Base-by-base conservation (phyloP, 1,284 basidiomycete genomes). In the Trametes hirsuta region DNA sequence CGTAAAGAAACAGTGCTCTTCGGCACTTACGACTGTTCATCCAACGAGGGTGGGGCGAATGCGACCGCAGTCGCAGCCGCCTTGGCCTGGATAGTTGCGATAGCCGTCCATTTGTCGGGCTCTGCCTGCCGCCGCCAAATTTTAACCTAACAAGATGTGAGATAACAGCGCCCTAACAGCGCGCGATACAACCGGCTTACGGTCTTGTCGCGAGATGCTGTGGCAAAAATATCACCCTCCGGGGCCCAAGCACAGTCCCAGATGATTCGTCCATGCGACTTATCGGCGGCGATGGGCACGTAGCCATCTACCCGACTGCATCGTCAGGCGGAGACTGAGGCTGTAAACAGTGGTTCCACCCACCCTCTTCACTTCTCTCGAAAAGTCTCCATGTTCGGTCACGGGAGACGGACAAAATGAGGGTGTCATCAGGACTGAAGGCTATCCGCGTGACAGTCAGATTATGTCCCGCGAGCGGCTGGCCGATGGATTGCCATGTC, bases 141-240 rank as follows among this genome's bases (percentile, higher is more conserved):
- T 71, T 84, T 91, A n/a, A 91, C 87, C 91, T 93, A 59, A 30
- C 9, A 21, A 30, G 30, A 30, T 5, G 30, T 3, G 34, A 6
- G 22, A 11, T 36, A n/a, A 39, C 39, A 45, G 12, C 14, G 21
- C 15, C 14, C 39, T 6, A 36, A 6, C 10, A 15, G 8, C 5
- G 11, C 18, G 25, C 5, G 9, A 14, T 15, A 5, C 11, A 18
- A 11, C 2, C 21, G 34, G 61, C 83, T 57, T 64, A 94, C 95
- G n/a, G 90, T 94, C 78, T 97, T 98, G 75, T 99, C 97, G 47
- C 97, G 84, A 5, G 95, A 96, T 1, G 94, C 96, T 1, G 97
- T 99, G 1, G 87, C 95, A 72, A 99, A 99, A 6, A 88, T 68
- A 60, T 87, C 82, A 4, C 85, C 85, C 66, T 91, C 87, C 1